A percentile compares a stretch with the other conserved stretches of the same genome.
These are phyloP conservation scores for Epichloe aotearoae DNA, from an alignment of 2,329 filamentous ascomycete genomes.

Conservation along the genomic window DNA sequence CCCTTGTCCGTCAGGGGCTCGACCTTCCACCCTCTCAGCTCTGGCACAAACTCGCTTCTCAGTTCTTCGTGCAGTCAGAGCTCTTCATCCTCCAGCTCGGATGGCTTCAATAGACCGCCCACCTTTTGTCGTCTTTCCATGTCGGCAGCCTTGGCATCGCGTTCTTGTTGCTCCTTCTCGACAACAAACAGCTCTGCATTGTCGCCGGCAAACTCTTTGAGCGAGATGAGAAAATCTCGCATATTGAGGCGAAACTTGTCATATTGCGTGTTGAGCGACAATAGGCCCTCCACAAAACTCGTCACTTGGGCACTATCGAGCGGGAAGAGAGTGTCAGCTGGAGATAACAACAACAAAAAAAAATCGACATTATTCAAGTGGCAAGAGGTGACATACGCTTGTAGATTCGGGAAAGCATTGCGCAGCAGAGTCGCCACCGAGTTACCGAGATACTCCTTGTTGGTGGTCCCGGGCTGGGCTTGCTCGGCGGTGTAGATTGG, in stretches of 20 bases:
- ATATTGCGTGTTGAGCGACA: conserved; percentile 76
- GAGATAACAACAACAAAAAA: not conserved
- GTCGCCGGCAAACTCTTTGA: conserved; percentile 94
- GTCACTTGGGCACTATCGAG: conserved; percentile 63
- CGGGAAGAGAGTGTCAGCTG: conserved; percentile 19
- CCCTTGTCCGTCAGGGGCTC: conserved; percentile 14
- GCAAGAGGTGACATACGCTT: conserved; percentile 49
- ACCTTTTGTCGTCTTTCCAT: conserved; percentile 89
- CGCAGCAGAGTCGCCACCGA: conserved; percentile 77
- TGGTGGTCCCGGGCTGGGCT: conserved; percentile 68
- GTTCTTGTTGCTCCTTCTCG: conserved; percentile 85
- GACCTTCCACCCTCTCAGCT: conserved; percentile 12
- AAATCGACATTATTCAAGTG: not conserved
- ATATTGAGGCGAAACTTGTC: conserved; percentile 92
- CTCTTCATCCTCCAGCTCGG: conserved; percentile 86
- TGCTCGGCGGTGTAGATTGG: conserved; percentile 81
- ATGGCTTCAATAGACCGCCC: conserved; percentile 88
- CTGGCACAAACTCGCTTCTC: conserved; percentile 43
- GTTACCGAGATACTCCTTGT: conserved; percentile 79
- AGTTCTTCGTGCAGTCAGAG: conserved; percentile 70
- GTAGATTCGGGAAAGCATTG: conserved; percentile 86
- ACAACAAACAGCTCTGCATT: conserved; percentile 89
- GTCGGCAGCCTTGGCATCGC: conserved; percentile 75
- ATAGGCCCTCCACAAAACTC: conserved; percentile 79
- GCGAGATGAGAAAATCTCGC: conserved; percentile 90